Evolutionary conservation across 2,329 filamentous ascomycete genomes (phyloP).

Genomic region (Paradendryphiella salina): DNA sequence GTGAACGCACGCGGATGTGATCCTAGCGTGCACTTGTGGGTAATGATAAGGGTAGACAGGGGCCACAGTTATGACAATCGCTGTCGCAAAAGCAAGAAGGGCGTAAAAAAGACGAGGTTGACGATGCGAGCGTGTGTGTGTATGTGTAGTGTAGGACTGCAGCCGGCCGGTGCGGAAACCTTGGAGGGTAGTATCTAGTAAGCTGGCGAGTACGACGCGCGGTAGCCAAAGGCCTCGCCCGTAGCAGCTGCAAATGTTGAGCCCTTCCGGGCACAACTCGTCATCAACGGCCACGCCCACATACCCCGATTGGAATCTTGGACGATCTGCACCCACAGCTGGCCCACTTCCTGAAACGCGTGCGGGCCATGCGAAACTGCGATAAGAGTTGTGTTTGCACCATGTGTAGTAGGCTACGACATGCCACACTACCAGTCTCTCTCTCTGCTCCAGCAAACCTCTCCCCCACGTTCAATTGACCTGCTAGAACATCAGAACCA

Average conservation of each 20-base stretch:
- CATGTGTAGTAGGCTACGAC: too few relatives aligned
- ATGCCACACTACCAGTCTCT: not conserved
- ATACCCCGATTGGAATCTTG: slow-evolving; percentile 9
- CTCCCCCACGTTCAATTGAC: not conserved
- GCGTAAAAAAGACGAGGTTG: not conserved
- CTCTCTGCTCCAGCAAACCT: not conserved
- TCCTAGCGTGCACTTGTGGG: slow-evolving; percentile 16
- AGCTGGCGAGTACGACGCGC: slow-evolving; percentile 4
- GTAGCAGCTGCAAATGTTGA: not conserved
- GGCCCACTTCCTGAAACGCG: slow-evolving; percentile 8
- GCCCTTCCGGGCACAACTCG: slow-evolving; percentile 1
- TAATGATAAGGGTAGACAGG: slow-evolving; percentile 22
- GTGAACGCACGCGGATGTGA: slow-evolving; percentile 2
- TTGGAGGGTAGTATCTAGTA: not conserved
- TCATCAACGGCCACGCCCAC: slow-evolving; percentile 9
- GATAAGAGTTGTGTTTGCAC: too few relatives aligned
- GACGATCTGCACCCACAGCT: not conserved
- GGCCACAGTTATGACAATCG: not conserved
- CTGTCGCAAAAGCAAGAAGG: slow-evolving; percentile 4
- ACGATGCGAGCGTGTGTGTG: not conserved
- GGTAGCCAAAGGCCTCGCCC: slow-evolving; percentile 1
- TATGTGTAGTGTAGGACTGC: not conserved
- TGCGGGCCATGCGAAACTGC: not conserved
- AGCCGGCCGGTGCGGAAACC: not conserved
- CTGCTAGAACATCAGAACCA: too few relatives aligned